phyloP scores from a whole-genome alignment of 305 asterid genomes.

The Ilex paraguariensis region DNA sequence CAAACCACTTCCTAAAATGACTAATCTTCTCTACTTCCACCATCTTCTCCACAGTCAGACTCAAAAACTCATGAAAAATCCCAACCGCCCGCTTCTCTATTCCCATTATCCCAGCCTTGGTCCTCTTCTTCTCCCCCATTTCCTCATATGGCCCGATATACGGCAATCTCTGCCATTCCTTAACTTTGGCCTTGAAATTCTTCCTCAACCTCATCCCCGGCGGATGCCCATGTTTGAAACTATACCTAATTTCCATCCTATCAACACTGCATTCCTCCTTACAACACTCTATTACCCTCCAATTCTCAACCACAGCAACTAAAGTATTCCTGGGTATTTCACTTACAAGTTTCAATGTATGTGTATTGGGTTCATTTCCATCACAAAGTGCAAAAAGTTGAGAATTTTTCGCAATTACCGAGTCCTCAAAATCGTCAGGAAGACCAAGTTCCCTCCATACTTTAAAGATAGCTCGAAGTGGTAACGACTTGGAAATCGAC shows the following conservation, averaged over 20 bases:
- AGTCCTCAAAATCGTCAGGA: conserved; percentile 83
- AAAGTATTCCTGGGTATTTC: conserved; percentile 36
- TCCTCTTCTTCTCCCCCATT: conserved; percentile 33
- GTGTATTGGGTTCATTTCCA: conserved; percentile 71
- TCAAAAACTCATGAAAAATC: conserved; percentile 82
- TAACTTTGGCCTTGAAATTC: conserved; percentile 57
- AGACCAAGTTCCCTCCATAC: conserved; percentile 81
- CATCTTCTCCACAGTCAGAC: conserved; percentile 93
- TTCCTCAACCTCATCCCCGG: conserved; percentile 81
- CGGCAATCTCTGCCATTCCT: conserved; percentile 73
- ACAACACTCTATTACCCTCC: conserved; percentile 78
- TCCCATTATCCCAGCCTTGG: conserved; percentile 36
- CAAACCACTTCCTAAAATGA: conserved; percentile 84
- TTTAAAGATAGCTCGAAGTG: conserved; percentile 80
- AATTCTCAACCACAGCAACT: conserved; percentile 60
- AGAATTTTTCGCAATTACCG: conserved; percentile 49
- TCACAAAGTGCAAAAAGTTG: conserved; percentile 48
- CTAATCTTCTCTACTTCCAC: conserved; percentile 96
- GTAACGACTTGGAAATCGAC: conserved; percentile 59
- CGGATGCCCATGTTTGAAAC: conserved; percentile 70
- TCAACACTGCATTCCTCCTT: conserved; percentile 49
- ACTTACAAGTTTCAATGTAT: conserved; percentile 47
- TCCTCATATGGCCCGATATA: conserved; percentile 77
- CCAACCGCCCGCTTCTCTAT: conserved; percentile 91
- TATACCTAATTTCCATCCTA: conserved; percentile 42